Evolutionary conservation across 805 yeast genomes (phyloP), one percentile per base, ranked within the genome.

Genomic region (Metschnikowia picachoensis): DNA sequence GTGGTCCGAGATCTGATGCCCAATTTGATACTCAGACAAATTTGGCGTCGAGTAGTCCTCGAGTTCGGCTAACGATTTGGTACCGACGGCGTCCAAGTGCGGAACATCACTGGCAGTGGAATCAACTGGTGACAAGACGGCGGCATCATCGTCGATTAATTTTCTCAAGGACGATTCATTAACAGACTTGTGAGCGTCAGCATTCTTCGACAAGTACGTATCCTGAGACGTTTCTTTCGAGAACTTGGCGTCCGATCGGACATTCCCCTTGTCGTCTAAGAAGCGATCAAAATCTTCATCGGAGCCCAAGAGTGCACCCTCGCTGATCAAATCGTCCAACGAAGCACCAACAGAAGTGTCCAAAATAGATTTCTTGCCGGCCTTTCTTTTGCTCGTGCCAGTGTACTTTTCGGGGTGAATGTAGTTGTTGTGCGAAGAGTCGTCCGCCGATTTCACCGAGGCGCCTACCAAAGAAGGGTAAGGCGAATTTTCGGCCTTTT

Each of bases 401-500:
- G 60, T 62, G 51, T 63, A 64, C 52, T 70, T 68, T 50, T 73
- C 78, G 14, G 78, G 72, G 51, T 75, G 64, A 62, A 70, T 67
- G 58, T 69, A 69, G 57, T 72, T 68, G 45, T 74, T 63, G 65
- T 72, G 67, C 57, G 69, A 44, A 15, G 74, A 68, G 53, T 72
- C 77, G 56, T 72, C 77, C 25, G 76, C 76, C 1, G 76, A 71
- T 50, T 77, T 62, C 37, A 79, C 61, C 12, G 80, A 72, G 8
- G 78, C 65, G 10, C 84, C 84, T 29, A 79, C 76, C 50, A 79
- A 65, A 25, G 82, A 77, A 9, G 83, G 82, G 17, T 71, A 61
- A 15, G 64, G 59, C 41, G 70, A 65, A 55, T 65, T 71, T 55
- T 77, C 79, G 14, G 78, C 79, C 50, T 71, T 73, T 60, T 78